phyloP scores from a whole-genome alignment of 2,329 filamentous ascomycete species.

The Trichoderma polysporum region DNA sequence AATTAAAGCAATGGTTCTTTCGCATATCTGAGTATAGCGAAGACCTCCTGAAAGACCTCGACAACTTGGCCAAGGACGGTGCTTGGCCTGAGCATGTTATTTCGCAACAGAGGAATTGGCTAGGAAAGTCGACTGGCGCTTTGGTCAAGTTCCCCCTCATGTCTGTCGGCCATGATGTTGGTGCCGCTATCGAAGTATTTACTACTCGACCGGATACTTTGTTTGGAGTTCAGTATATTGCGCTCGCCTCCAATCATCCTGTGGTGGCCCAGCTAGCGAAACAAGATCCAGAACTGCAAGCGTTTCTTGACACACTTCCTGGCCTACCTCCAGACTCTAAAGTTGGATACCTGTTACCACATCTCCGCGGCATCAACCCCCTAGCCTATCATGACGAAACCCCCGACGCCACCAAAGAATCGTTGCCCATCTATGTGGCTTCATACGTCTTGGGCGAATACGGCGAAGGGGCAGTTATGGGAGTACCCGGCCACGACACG shows the following conservation, averaged over 20 bases:
- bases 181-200: slow-evolving; percentile 66
- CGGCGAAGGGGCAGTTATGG: slow-evolving; percentile 87
- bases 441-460: slow-evolving; percentile 85
- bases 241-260: slow-evolving; percentile 71
- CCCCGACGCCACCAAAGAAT: slow-evolving; percentile 51
- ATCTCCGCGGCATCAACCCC: slow-evolving; percentile 64
- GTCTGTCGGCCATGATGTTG: slow-evolving; percentile 40
- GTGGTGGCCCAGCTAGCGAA: slow-evolving; percentile 62
- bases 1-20: slow-evolving; percentile 87
- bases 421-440: slow-evolving; percentile 75
- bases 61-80: slow-evolving; percentile 59
- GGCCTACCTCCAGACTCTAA: slow-evolving; percentile 56
- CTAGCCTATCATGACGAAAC: slow-evolving; percentile 55
- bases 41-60: slow-evolving; percentile 67
- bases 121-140: slow-evolving; percentile 75
- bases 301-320: slow-evolving; percentile 66
- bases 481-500: slow-evolving; percentile 80
- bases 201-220: slow-evolving; percentile 85
- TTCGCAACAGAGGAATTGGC: slow-evolving; percentile 83
- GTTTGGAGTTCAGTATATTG: slow-evolving; percentile 83
- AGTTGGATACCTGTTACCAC: slow-evolving; percentile 66
- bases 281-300: slow-evolving; percentile 59
- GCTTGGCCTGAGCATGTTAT: slow-evolving; percentile 82
- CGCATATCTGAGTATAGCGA: slow-evolving; percentile 79
- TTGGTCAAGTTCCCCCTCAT: slow-evolving; percentile 68